Evolutionary conservation across 2,329 filamentous ascomycete genomes (phyloP).

Genomic region (Claviceps purpurea): DNA sequence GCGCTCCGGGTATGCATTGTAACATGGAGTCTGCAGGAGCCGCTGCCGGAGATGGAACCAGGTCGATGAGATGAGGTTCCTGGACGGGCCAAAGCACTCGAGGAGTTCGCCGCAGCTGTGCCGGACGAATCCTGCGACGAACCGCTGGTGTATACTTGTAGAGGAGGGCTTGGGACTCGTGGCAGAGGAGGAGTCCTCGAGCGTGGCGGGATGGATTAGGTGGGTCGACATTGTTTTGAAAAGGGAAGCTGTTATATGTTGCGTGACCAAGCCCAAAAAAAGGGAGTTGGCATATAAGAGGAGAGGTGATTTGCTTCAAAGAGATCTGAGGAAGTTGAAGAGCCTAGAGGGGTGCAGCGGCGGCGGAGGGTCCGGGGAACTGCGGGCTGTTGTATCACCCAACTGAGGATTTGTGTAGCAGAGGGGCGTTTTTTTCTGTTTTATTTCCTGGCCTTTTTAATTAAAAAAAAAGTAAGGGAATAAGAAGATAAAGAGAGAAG

Average conservation of each 20-base stretch:
- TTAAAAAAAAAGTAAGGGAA: too few relatives aligned
- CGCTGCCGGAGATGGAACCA: constrained; percentile 4
- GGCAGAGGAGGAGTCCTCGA: too few relatives aligned
- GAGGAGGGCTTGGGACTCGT: background rate
- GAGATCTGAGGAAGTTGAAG: too few relatives aligned
- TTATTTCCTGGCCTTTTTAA: too few relatives aligned
- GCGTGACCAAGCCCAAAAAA: background rate
- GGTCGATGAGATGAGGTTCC: background rate
- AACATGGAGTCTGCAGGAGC: constrained; percentile 1
- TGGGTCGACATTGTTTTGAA: background rate
- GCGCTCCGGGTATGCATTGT: constrained; percentile 1
- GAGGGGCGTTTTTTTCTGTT: too few relatives aligned
- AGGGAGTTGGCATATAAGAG: too few relatives aligned
- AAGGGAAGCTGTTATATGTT: background rate
- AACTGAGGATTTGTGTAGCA: too few relatives aligned
- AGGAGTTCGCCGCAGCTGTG: constrained; percentile 3
- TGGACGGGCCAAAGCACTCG: constrained; percentile 4
- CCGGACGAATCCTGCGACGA: constrained; percentile 7
- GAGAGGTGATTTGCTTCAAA: too few relatives aligned
- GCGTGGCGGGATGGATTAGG: background rate
- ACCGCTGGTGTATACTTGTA: constrained; percentile 1
- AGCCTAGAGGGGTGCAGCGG: too few relatives aligned
- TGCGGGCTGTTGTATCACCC: too few relatives aligned
- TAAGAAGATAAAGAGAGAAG: too few relatives aligned
- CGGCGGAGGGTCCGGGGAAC: too few relatives aligned